Evolutionary conservation across 306 rosid species (phyloP), one percentile per base, ranked within the genome.

Genomic region (Castanea mollissima): DNA sequence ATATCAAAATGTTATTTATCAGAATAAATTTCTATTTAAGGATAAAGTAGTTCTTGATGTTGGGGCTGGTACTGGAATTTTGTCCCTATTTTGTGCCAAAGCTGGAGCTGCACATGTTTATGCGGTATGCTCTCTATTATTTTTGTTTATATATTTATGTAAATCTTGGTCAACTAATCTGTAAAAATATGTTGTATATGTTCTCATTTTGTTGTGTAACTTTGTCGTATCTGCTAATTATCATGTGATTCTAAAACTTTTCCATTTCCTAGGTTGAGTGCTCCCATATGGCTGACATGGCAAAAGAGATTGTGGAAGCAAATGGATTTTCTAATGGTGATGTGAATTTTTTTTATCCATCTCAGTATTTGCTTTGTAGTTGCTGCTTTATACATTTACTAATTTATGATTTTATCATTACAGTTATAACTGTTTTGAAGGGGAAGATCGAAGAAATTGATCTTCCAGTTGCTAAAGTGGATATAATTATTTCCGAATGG

Each of bases 61-160:
- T 34, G 99, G 99, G 79, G 99, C 99, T 27, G 99, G 99, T 76
- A 96, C 99, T 69, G 99, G 98, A 49, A 96, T 96, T 88, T 85
- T 96, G 83, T 96, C 99, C 44, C 88, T 96, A 46, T 96, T 96
- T 71, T 96, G 99, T 79, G 99, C 98, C 19, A 96, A 91, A 83
- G 99, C 97, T 6, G 99, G 98, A 77, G 99, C 99, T 56, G 69
- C 84, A 62, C 99, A 96, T 85, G 97, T 96, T 81, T 96, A 90
- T 87, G 99, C 99, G 0, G 99, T 93, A 77, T 69, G 90, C 79
- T 64, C 57, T 69, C 59, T 4, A 23, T 18, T 69, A 58, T 9
- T 46, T 62, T 23, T 65, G 60, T 27, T 52, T 51, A 31, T 6
- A 6, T 75, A 29, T 23, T 9, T 77, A 41, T 31, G 31, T 59